phyloP scores from a whole-genome alignment of 176 grass and related monocot species.

The Guadua angustifolia region DNA sequence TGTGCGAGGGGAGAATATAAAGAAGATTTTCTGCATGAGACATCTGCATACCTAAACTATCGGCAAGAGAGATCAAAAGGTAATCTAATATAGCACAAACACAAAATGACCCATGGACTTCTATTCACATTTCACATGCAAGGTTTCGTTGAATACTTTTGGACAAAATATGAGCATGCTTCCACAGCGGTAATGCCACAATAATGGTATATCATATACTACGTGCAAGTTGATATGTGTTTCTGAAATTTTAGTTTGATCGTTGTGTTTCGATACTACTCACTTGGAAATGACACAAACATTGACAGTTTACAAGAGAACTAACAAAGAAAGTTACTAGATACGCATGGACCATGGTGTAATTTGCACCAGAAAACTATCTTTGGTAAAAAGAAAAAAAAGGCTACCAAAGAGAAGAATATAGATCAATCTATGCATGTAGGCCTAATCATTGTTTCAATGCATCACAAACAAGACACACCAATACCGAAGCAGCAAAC shows the following conservation, averaged over 20 bases:
- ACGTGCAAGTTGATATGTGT: neutral
- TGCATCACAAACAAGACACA: neutral
- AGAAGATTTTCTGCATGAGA: neutral
- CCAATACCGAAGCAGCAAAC: neutral
- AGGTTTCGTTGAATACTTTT: neutral
- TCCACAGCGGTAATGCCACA: neutral
- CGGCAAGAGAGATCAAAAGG: neutral
- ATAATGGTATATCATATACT: neutral
- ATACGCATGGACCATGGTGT: neutral
- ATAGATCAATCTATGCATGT: neutral
- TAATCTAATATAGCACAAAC: neutral
- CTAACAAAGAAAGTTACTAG: neutral
- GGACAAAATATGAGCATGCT: neutral
- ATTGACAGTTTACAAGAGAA: neutral
- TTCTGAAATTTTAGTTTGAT: conserved; percentile 7
- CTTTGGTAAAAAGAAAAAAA: neutral
- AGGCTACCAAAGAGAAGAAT: neutral
- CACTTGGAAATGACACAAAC: neutral
- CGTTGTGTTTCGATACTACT: neutral
- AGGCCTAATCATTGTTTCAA: neutral
- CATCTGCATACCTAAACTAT: neutral
- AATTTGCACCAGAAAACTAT: neutral
- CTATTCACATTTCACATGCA: neutral
- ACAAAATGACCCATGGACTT: neutral
- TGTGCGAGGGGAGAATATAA: neutral